Base-by-base conservation (phyloP, 371 early-diverging fungal species). In the Lichtheimia hyalospora region DNA sequence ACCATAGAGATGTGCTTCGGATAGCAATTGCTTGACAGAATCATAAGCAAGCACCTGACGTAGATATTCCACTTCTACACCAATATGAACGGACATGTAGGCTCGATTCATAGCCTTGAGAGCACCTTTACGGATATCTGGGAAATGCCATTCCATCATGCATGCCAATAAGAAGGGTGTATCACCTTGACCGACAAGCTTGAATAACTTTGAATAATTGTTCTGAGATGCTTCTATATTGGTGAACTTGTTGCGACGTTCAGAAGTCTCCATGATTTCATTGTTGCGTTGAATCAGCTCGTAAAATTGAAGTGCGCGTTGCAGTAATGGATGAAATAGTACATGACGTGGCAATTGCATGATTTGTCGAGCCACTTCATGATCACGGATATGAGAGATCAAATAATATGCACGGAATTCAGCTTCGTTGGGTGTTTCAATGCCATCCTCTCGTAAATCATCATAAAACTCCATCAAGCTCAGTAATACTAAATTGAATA, bases 371-470 rank as follows among this genome's bases (percentile, higher is more conserved):
- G 79, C 71, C 54, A 88, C 74, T 52, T 92, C 92, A 20, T 83
- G 77, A 61, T 91, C 88, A 58, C 81, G 83, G 42, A 90, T 62
- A 55, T 93, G 90, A 5, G 86, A 74, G 7, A 93, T 74, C 10
- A 96, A 75, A 58, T 91, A 83, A 72, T 95, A 95, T 0, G 93
- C 94, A 24, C 89, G 83, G 64, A 96, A 95, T 69, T 96, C 95
- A 3, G 94, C 81, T 73, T 96, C 95, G 52, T 95, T 94, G 0
- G 84, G 81, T 40, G 84, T 84, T 4, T 59, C 59, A 3, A 82
- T 66, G 7, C 81, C 84, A 15, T 80, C 77, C 16, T 74, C 70
- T 12, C 83, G 70, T 53, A 86, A 68, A 66, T 95, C 96, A 46
- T 86, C 84, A 67, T 96, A 96, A 57, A 89, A 92, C 72, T 95